phyloP scores from a whole-genome alignment of 495 filamentous ascomycete species.

The Mycothermus thermophilus region DNA sequence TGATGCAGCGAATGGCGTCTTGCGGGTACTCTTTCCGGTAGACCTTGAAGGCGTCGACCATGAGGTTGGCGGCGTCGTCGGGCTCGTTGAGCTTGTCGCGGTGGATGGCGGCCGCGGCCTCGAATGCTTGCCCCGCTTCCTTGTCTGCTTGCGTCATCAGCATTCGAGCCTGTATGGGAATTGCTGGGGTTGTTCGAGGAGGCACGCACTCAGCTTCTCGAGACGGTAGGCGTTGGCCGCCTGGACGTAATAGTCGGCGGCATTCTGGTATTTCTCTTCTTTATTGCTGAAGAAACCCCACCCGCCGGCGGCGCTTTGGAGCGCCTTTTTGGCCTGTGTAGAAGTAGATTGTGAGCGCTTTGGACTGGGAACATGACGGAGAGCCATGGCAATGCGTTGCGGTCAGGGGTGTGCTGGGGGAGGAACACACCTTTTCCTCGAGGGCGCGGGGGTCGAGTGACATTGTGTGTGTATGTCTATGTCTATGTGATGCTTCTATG shows the following conservation, averaged over 20 bases:
- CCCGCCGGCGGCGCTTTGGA: slow-evolving; percentile 52
- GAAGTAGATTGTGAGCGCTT: slow-evolving; percentile 15
- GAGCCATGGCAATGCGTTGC: background rate
- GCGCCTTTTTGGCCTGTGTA: slow-evolving; percentile 64
- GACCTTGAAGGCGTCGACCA: slow-evolving; percentile 61
- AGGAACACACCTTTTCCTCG: slow-evolving; percentile 26
- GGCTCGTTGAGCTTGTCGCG: slow-evolving; percentile 66
- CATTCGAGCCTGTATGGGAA: background rate
- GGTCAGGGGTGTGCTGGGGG: slow-evolving; percentile 13
- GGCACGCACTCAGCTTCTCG: slow-evolving; percentile 48
- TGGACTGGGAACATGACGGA: background rate
- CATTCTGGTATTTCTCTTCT: slow-evolving; percentile 69
- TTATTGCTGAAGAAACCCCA: slow-evolving; percentile 59
- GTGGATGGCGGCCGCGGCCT: slow-evolving; percentile 66
- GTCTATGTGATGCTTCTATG: too few relatives aligned
- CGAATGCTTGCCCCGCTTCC: slow-evolving; percentile 69
- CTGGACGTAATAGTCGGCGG: slow-evolving; percentile 65
- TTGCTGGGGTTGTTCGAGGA: background rate
- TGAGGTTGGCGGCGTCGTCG: slow-evolving; percentile 73
- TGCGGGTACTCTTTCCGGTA: slow-evolving; percentile 70
- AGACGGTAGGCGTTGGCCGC: slow-evolving; percentile 72
- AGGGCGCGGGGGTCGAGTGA: slow-evolving; percentile 35
- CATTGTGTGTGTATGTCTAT: slow-evolving; percentile 24
- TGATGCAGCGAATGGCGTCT: slow-evolving; percentile 62
- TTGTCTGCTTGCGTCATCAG: slow-evolving; percentile 37